Evolutionary conservation across 768 basidiomycete species (phyloP).

Genomic region (Sistotremastrum niveocremeum): DNA sequence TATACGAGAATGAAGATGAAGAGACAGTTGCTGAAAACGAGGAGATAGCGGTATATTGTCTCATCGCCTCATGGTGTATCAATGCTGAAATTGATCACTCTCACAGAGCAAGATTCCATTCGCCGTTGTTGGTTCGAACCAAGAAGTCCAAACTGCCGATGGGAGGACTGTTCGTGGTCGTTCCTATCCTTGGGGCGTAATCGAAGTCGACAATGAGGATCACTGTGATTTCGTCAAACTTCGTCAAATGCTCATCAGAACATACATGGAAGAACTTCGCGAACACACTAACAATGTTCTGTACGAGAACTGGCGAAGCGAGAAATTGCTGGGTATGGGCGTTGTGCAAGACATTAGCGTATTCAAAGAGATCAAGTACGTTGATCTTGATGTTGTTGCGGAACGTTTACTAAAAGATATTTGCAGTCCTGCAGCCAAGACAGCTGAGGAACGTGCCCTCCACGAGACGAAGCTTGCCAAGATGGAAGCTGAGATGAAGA

Average conservation of each 20-base stretch:
- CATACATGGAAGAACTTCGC: constrained; percentile 98
- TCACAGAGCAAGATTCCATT: constrained; percentile 87
- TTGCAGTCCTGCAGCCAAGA: constrained; percentile 79
- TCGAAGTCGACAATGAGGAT: constrained; percentile 98
- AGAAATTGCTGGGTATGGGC: constrained; percentile 94
- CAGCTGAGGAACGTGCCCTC: constrained; percentile 89
- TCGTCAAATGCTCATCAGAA: constrained; percentile 96
- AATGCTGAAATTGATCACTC: neutral
- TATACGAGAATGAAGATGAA: constrained; percentile 97
- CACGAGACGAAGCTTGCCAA: constrained; percentile 97
- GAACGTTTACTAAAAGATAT: neutral
- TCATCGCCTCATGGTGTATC: neutral
- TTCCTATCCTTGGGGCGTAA: constrained; percentile 95
- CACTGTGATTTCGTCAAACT: constrained; percentile 99
- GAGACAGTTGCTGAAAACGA: constrained; percentile 96
- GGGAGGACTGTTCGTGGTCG: constrained; percentile 91
- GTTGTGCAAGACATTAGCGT: constrained; percentile 95
- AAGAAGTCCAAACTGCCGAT: constrained; percentile 66
- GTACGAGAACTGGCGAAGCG: constrained; percentile 97
- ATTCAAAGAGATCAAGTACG: constrained; percentile 99
- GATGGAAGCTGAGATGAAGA: constrained; percentile 99
- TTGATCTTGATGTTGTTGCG: constrained; percentile 7
- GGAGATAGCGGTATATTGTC: constrained; percentile 53
- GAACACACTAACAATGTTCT: constrained; percentile 93
- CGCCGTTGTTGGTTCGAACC: constrained; percentile 92